These are phyloP conservation scores for Sonneratia alba DNA, from an alignment of 345 rosid species.

Conservation along the genomic window DNA sequence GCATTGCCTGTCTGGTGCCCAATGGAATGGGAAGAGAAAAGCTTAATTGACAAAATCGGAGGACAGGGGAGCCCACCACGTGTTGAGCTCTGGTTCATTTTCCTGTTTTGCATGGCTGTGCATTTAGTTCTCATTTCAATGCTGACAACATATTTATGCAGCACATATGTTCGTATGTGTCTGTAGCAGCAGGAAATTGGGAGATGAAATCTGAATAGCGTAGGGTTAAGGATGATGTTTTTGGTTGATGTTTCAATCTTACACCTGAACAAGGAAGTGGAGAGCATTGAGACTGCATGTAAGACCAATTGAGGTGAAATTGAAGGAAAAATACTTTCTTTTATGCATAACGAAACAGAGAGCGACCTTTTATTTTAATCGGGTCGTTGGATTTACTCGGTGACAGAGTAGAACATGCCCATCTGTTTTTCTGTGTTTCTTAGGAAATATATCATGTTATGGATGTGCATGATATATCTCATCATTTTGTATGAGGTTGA, in stretches of 20 bases:
- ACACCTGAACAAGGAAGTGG: too few species aligned
- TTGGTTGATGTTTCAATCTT: too few species aligned
- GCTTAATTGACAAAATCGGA: not conserved
- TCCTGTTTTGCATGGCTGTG: not conserved
- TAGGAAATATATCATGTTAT: not conserved
- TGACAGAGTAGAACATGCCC: not conserved
- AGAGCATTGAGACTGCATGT: too few species aligned
- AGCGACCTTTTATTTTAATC: not conserved
- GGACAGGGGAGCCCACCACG: constrained; percentile 4
- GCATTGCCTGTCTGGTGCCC: not conserved
- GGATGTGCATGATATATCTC: not conserved
- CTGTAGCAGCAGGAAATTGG: not conserved
- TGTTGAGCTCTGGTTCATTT: not conserved
- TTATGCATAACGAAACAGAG: not conserved
- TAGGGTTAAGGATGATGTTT: too few species aligned
- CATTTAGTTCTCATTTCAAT: not conserved
- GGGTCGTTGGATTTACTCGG: constrained; percentile 1
- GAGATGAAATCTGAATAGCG: not conserved
- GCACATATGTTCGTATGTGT: not conserved
- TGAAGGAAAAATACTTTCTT: too few species aligned
- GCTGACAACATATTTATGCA: not conserved
- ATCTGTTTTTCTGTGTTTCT: not conserved
- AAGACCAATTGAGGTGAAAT: too few species aligned
- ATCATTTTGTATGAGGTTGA: not conserved
- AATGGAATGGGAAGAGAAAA: not conserved